These are phyloP conservation scores for Citrus sp. DNA, from an alignment of 345 rosid species.

Conservation along the genomic window DNA sequence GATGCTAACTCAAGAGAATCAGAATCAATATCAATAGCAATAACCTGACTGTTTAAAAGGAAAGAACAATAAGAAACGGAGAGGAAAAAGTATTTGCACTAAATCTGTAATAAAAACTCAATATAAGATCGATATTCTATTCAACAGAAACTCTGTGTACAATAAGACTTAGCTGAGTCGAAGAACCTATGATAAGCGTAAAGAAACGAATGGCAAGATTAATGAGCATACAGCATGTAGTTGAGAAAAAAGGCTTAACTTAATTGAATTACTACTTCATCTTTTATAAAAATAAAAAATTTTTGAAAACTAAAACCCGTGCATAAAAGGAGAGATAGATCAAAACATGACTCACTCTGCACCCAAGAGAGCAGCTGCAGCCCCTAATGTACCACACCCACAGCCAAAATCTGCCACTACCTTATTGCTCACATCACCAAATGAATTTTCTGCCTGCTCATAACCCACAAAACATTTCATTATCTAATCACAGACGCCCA, in stretches of 20 bases:
- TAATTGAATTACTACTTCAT: neutral
- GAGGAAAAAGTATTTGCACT: neutral
- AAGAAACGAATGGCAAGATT: neutral
- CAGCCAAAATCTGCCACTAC: constrained; percentile 96
- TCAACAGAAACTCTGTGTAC: neutral
- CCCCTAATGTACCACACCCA: constrained; percentile 87
- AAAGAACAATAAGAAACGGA: neutral
- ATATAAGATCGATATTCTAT: neutral
- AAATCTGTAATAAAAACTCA: neutral
- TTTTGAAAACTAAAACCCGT: neutral
- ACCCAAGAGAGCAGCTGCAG: constrained; percentile 85
- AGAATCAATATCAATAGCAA: constrained; percentile 77
- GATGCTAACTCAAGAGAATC: constrained; percentile 74
- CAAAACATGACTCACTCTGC: constrained; percentile 59
- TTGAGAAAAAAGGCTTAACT: neutral
- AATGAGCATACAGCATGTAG: neutral
- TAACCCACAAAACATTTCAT: neutral
- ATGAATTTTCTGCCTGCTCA: constrained; percentile 81
- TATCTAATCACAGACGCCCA: neutral
- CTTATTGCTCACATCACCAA: constrained; percentile 67
- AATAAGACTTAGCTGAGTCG: neutral
- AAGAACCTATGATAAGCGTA: neutral
- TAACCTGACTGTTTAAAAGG: constrained; percentile 50
- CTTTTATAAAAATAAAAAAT: neutral
- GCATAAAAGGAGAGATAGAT: neutral